A percentile compares a stretch with the other conserved stretches of the same genome.
These are phyloP conservation scores for Coemansia biformis DNA, from an alignment of 192 early-diverging fungal species.

Conservation along the genomic window DNA sequence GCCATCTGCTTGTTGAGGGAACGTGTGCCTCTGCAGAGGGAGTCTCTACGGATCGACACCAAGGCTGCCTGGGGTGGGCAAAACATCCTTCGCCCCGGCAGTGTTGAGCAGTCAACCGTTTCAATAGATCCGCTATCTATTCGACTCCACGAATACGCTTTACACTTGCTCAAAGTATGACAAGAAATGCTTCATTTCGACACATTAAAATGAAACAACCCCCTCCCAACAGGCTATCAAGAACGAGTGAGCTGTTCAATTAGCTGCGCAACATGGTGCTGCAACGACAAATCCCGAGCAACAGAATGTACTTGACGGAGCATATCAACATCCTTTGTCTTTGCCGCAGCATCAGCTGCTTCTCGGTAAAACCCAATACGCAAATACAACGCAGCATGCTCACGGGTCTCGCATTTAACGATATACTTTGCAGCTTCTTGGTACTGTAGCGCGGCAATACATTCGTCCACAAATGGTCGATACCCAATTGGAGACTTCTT, in stretches of 20 bases:
- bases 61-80: too few species aligned
- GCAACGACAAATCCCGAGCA: slow-evolving; percentile 15
- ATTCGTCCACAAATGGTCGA: slow-evolving; percentile 76
- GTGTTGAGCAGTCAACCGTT: too few species aligned
- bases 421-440: slow-evolving; percentile 76
- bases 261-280: slow-evolving; percentile 32
- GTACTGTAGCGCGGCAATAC: slow-evolving; percentile 67
- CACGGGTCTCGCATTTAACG: slow-evolving; percentile 58
- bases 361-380: slow-evolving; percentile 70
- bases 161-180: too few species aligned
- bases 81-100: too few species aligned
- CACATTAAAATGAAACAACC: too few species aligned
- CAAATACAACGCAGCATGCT: slow-evolving; percentile 59
- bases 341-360: slow-evolving; percentile 63
- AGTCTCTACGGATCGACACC: too few species aligned
- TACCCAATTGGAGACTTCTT: slow-evolving; percentile 78
- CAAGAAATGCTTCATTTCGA: too few species aligned
- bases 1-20: too few species aligned
- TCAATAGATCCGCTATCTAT: too few species aligned
- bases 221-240: too few species aligned
- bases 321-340: slow-evolving; percentile 58
- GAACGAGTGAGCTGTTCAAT: slow-evolving; percentile 41
- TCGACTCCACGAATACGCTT: too few species aligned
- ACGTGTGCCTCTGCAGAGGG: too few species aligned
- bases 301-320: slow-evolving; percentile 51